These are phyloP conservation scores for Oryza nivara DNA, from an alignment of 176 grass and related monocot genomes.

Conservation along the genomic window DNA sequence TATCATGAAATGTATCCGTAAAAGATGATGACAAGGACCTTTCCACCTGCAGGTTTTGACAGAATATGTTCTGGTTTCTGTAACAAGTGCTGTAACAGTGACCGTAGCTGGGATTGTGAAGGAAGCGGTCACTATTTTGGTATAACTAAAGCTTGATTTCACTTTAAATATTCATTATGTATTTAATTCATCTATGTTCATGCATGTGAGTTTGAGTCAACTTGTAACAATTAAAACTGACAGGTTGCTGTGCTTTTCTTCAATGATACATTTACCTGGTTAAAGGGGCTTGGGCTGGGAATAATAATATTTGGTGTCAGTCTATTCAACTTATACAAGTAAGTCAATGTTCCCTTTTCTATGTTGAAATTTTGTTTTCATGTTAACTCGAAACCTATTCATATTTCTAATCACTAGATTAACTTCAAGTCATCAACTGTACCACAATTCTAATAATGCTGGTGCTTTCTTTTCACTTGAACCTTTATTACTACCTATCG, in stretches of 20 bases:
- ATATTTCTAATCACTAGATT: constrained; percentile 7
- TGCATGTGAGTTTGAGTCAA: constrained; percentile 8
- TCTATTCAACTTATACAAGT: constrained; percentile 97
- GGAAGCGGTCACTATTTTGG: constrained; percentile 95
- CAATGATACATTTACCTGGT: constrained; percentile 91
- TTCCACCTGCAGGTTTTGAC: constrained; percentile 80
- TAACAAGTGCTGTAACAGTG: constrained; percentile 95
- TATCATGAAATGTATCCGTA: constrained; percentile 10
- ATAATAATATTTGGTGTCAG: constrained; percentile 84
- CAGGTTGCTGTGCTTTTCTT: constrained; percentile 98
- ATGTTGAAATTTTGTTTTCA: constrained; percentile 8
- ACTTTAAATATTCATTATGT: background rate
- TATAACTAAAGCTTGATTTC: constrained; percentile 47
- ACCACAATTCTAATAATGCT: background rate
- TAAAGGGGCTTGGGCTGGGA: constrained; percentile 80
- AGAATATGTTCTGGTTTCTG: constrained; percentile 94
- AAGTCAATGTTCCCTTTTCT: constrained; percentile 44
- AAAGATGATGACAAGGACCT: constrained; percentile 14
- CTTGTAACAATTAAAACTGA: constrained; percentile 6
- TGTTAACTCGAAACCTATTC: constrained; percentile 5
- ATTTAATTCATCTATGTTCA: constrained; percentile 29
- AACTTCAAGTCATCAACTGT: constrained; percentile 34
- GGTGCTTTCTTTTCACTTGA: background rate
- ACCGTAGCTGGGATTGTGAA: constrained; percentile 92
- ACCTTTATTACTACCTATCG: background rate